Conservation (phyloP, 2,329 filamentous ascomycete species). For the Alternaria dauci region DNA sequence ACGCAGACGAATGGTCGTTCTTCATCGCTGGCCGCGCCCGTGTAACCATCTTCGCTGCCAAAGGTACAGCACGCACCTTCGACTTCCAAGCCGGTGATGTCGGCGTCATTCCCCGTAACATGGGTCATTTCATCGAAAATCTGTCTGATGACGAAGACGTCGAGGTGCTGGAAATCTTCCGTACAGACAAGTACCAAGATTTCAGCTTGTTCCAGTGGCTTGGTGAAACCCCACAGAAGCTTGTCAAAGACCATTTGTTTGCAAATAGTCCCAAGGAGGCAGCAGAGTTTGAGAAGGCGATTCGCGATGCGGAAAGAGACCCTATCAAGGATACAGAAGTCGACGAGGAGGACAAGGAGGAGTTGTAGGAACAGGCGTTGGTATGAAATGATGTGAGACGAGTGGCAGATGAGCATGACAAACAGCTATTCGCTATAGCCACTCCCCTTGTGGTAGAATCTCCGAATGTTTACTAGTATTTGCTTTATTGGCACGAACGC, state of each 20-base stretch:
- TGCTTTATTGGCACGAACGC: neutral
- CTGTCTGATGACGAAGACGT: conserved; percentile 75
- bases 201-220: conserved; percentile 80
- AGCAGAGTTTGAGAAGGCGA: conserved; percentile 68
- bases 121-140: conserved; percentile 85
- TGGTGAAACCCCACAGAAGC: conserved; percentile 72
- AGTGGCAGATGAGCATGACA: neutral
- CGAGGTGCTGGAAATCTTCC: conserved; percentile 79
- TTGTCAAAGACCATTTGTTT: conserved; percentile 74
- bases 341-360: conserved; percentile 38
- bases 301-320: conserved; percentile 68
- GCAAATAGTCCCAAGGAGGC: conserved; percentile 67
- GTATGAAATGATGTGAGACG: neutral
- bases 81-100: conserved; percentile 79
- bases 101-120: conserved; percentile 77
- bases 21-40: conserved; percentile 76
- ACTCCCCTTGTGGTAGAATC: neutral
- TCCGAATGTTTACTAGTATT: neutral
- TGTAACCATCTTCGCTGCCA: conserved; percentile 76
- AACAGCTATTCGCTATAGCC: neutral
- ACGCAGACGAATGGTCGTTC: conserved; percentile 82
- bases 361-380: conserved; percentile 20
- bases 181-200: conserved; percentile 74
- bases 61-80: conserved; percentile 75
- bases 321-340: conserved; percentile 48